Percentiles rank a stretch among this genome's conserved stretches.
These are phyloP conservation scores for Cyclospora cayetanensis DNA, from an alignment of 169 alveolate genomes.

Conservation along the genomic window DNA sequence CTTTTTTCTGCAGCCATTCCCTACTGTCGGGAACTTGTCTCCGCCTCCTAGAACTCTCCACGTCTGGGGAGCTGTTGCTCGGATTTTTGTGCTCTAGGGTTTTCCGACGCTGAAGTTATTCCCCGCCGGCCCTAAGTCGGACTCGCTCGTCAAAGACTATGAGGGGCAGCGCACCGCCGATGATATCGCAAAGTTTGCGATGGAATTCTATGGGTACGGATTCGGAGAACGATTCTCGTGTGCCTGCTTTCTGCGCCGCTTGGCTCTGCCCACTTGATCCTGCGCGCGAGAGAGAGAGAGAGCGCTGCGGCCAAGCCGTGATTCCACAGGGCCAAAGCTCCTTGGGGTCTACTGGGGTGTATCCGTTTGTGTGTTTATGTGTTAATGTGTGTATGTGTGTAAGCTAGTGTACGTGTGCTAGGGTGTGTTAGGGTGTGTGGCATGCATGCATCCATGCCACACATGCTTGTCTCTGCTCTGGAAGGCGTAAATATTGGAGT, in stretches of 20 bases:
- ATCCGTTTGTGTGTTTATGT: background rate
- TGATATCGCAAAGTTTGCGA: slow-evolving; percentile 82
- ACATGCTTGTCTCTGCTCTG: background rate
- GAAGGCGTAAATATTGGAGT: background rate
- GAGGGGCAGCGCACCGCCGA: slow-evolving; percentile 88
- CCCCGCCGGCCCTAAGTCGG: slow-evolving; percentile 84
- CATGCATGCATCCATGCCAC: no score
- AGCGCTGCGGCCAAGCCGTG: background rate
- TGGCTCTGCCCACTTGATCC: background rate
- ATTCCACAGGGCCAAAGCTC: background rate
- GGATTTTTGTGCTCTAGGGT: slow-evolving; percentile 80
- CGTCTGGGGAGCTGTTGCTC: slow-evolving; percentile 73
- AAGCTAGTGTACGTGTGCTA: background rate
- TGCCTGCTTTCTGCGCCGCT: background rate
- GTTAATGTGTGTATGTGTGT: background rate
- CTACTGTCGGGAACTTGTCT: slow-evolving; percentile 91
- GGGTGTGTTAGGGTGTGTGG: slow-evolving; percentile 19
- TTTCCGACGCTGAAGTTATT: slow-evolving; percentile 93
- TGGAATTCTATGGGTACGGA: slow-evolving; percentile 75
- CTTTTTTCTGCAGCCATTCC: no score
- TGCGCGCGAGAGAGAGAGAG: background rate
- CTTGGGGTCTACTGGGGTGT: no score
- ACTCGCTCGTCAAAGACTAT: slow-evolving; percentile 78
- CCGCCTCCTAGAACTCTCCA: slow-evolving; percentile 82
- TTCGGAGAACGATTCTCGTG: background rate